Evolutionary conservation across 768 basidiomycete genomes (phyloP).

Genomic region (Naganishia antarctica): DNA sequence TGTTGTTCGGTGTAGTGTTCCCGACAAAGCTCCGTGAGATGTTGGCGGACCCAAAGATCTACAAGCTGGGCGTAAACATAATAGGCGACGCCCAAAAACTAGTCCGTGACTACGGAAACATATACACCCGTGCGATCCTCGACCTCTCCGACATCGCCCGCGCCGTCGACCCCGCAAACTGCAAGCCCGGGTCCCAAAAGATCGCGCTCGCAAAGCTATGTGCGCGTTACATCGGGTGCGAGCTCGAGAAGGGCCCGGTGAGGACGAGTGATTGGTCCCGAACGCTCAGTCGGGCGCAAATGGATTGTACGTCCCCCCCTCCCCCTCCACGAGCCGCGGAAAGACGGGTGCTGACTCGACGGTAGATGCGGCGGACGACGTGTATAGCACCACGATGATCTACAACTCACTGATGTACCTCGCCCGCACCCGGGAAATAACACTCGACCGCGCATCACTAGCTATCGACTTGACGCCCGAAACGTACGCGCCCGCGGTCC

Average conservation of each 20-base stretch:
- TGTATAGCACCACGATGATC: slow-evolving; percentile 36
- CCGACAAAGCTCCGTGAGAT: slow-evolving; percentile 35
- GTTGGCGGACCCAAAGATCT: slow-evolving; percentile 29
- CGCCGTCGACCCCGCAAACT: slow-evolving; percentile 38
- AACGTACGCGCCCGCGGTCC: not conserved
- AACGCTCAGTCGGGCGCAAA: slow-evolving; percentile 31
- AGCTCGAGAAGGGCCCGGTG: slow-evolving; percentile 37
- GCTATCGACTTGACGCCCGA: not conserved
- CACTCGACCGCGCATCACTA: not conserved
- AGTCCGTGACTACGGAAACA: slow-evolving; percentile 37
- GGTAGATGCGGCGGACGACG: slow-evolving; percentile 46
- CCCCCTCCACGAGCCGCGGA: too few relatives aligned
- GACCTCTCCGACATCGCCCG: slow-evolving; percentile 44
- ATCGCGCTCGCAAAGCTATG: slow-evolving; percentile 40
- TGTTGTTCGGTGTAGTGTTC: slow-evolving; percentile 27
- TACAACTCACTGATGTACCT: slow-evolving; percentile 31
- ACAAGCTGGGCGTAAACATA: slow-evolving; percentile 40
- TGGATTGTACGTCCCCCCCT: slow-evolving; percentile 38
- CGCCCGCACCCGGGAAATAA: slow-evolving; percentile 25
- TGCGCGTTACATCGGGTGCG: slow-evolving; percentile 33
- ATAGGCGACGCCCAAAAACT: slow-evolving; percentile 42
- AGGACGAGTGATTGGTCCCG: slow-evolving; percentile 39
- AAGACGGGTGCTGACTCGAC: not conserved
- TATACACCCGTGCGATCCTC: slow-evolving; percentile 32
- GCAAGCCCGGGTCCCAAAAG: slow-evolving; percentile 35